Evolutionary conservation across 768 basidiomycete species (phyloP), one percentile per base, ranked within the genome.

Genomic region (Cubamyces lactineus): DNA sequence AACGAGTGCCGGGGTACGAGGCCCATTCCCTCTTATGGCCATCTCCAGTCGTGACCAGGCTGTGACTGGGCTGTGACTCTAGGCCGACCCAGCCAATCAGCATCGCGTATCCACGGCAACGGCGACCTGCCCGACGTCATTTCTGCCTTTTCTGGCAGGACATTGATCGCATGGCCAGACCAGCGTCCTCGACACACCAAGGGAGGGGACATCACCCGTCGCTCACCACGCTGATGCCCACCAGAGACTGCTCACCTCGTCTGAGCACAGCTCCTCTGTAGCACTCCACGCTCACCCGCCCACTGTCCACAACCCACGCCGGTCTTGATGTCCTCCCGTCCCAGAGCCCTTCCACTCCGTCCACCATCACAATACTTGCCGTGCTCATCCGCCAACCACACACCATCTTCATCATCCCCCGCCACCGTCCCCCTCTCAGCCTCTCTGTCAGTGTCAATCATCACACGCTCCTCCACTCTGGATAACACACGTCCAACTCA

Each of bases 41-140:
- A 34, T 34, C 5, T 34, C 34, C 34, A 34, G 48, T 26, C 13
- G 24, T 15, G 26, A 49, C 48, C 16, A 6, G 24, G 48, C 23
- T 8, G 48, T 49, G 48, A 49, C 48, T 28, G 12, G 24, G 12
- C 24, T 28, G 48, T 49, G 48, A 49, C 51, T 53, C 19, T 34
- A 34, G 51, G n/a, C 51, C 51, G 3, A 19, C 19, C 51, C 51
- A 53, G 51, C 51, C 51, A 53, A 53, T 53, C 39, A 53, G 30
- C 39, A 21, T 39, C 19, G 21, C 39, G 51, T 53, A 7, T 2
- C 51, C 51, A 19, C 23, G 38, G n/a, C 51, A 53, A 40, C 51
- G 30, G 7, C 34, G 2, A 1, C 16, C 17, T 46, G 19, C 21
- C 45, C 19, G 45, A 23, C 45, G 45, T 46, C 45, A 46, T 21